phyloP scores from a whole-genome alignment of 495 filamentous ascomycete genomes.

The Penicillium cataractarum region DNA sequence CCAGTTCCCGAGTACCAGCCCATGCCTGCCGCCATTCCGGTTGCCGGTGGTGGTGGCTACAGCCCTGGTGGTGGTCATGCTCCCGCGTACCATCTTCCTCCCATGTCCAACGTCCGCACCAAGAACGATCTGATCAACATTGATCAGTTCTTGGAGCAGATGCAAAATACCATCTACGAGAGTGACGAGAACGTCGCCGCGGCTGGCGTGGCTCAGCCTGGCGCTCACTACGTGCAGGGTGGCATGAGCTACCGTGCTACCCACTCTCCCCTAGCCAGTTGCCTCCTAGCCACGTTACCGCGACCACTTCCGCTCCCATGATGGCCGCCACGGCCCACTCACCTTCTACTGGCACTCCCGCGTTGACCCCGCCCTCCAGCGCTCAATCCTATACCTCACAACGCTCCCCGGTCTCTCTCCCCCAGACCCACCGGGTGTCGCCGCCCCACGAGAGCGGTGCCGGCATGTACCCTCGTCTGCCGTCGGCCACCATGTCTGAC shows the following conservation, averaged over 20 bases:
- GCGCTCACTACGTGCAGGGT: conserved; percentile 62
- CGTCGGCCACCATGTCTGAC: conserved; percentile 66
- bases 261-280: conserved; percentile 69
- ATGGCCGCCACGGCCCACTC: conserved; percentile 57
- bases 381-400: conserved; percentile 81
- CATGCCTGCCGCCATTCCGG: conserved; percentile 58
- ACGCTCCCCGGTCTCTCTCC: conserved; percentile 77
- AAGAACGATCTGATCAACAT: conserved; percentile 91
- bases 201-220: conserved; percentile 71
- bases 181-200: conserved; percentile 78
- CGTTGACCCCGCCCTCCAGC: conserved; percentile 88
- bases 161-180: conserved; percentile 93
- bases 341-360: conserved; percentile 69
- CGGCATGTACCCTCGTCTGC: conserved; percentile 82
- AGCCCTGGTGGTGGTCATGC: conserved; percentile 51
- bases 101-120: conserved; percentile 82
- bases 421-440: conserved; percentile 60
- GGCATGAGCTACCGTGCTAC: conserved; percentile 67
- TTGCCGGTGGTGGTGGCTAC: conserved; percentile 58
- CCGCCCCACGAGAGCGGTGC: conserved; percentile 66
- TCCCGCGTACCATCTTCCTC: conserved; percentile 73
- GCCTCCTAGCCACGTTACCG: conserved; percentile 57
- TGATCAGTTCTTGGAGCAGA: conserved; percentile 91
- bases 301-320: conserved; percentile 61
- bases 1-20: conserved; percentile 66